phyloP scores from a whole-genome alignment of 495 filamentous ascomycete genomes.

The Haplographium delicatum region DNA sequence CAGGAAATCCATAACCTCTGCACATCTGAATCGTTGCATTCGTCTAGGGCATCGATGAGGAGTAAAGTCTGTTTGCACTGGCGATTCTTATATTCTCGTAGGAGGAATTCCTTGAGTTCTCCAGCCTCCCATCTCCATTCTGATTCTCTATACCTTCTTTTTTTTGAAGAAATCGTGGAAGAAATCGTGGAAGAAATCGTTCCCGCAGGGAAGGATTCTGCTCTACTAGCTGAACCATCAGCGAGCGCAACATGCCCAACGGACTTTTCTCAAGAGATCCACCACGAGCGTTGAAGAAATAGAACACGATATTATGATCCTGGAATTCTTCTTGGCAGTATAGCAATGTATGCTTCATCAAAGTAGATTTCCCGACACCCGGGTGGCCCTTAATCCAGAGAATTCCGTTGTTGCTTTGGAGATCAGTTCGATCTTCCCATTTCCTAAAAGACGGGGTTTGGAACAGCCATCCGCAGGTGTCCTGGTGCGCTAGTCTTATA shows the following conservation, averaged over 20 bases:
- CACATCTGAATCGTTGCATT: constrained; percentile 27
- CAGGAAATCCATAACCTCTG: constrained; percentile 19
- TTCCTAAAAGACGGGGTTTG: neutral
- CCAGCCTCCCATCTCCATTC: constrained; percentile 17
- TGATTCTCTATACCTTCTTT: too few species aligned
- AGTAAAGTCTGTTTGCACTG: constrained; percentile 12
- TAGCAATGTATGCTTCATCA: too few species aligned
- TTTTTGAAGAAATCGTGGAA: too few species aligned
- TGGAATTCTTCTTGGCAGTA: too few species aligned
- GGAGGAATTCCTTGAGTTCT: constrained; percentile 2
- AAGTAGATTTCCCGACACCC: neutral
- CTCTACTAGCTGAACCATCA: constrained; percentile 29
- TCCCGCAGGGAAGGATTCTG: constrained; percentile 11
- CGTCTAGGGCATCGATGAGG: constrained; percentile 30
- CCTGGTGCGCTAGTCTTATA: neutral
- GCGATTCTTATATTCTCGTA: neutral
- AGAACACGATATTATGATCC: too few species aligned
- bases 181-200: neutral
- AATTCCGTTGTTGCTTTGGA: neutral
- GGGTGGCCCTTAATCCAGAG: neutral
- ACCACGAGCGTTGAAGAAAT: constrained; percentile 35
- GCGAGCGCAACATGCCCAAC: constrained; percentile 32
- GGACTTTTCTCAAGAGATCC: constrained; percentile 28
- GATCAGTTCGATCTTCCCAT: neutral
- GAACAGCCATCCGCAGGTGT: constrained; percentile 5